phyloP scores from a whole-genome alignment of 306 rosid genomes.

The Dryas drummondii region DNA sequence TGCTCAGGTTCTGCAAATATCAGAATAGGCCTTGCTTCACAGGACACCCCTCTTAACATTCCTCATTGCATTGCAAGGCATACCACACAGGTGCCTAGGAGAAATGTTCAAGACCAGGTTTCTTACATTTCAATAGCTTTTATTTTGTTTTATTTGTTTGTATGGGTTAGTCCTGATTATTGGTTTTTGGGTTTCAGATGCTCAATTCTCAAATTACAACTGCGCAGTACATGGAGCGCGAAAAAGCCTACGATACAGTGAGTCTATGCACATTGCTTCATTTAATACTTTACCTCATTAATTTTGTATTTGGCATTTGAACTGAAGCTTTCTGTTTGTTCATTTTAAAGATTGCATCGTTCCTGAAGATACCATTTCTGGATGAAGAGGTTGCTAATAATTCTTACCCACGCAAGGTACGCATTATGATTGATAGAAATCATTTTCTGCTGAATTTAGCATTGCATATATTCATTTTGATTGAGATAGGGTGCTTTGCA shows the following conservation, averaged over 20 bases:
- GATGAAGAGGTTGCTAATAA: constrained; percentile 79
- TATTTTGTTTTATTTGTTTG: neutral
- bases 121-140: constrained; percentile 3
- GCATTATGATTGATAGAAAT: constrained; percentile 14
- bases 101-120: constrained; percentile 87
- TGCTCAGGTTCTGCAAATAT: constrained; percentile 75
- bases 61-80: constrained; percentile 91
- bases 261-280: constrained; percentile 29
- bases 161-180: neutral
- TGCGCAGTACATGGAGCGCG: constrained; percentile 74
- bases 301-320: neutral
- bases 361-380: constrained; percentile 79
- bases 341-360: constrained; percentile 57
- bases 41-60: constrained; percentile 68
- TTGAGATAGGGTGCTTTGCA: neutral
- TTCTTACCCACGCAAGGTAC: constrained; percentile 86
- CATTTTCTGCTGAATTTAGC: constrained; percentile 19
- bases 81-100: constrained; percentile 62
- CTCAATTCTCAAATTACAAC: constrained; percentile 70
- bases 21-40: constrained; percentile 88
- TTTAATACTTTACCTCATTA: constrained; percentile 1
- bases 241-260: constrained; percentile 84
- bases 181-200: constrained; percentile 51
- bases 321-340: neutral
- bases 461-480: neutral